These are phyloP conservation scores for Cryptococcus sp. DNA, from an alignment of 1,284 basidiomycete species.

Conservation along the genomic window DNA sequence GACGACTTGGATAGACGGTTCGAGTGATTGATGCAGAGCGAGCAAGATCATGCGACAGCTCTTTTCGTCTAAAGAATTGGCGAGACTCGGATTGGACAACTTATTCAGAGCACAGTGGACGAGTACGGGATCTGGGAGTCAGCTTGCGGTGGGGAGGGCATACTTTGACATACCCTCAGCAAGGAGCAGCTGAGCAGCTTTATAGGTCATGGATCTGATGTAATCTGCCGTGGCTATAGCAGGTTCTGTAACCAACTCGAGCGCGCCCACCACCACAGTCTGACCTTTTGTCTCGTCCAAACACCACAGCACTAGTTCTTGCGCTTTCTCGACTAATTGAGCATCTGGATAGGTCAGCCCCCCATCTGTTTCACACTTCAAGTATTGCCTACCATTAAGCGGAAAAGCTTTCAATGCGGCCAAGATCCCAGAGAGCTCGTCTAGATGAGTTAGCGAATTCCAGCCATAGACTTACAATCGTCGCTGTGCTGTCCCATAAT, in stretches of 20 bases:
- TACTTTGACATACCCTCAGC: slow-evolving; percentile 25
- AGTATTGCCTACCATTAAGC: slow-evolving; percentile 21
- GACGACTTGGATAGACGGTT: slow-evolving; percentile 35
- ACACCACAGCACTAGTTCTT: slow-evolving; percentile 28
- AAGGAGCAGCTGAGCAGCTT: slow-evolving; percentile 29
- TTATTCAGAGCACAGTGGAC: slow-evolving; percentile 31
- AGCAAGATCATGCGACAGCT: slow-evolving; percentile 36
- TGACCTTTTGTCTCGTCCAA: slow-evolving; percentile 26
- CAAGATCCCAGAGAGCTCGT: slow-evolving; percentile 18
- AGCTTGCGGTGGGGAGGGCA: not conserved
- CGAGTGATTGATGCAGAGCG: slow-evolving; percentile 34
- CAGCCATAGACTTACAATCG: not conserved
- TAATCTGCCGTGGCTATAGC: slow-evolving; percentile 21
- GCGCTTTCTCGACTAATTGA: slow-evolving; percentile 21
- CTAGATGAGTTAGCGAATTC: not conserved
- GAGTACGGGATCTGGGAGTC: slow-evolving; percentile 26
- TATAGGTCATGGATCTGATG: slow-evolving; percentile 25
- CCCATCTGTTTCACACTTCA: not conserved
- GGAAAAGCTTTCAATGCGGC: slow-evolving; percentile 31
- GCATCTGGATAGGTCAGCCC: slow-evolving; percentile 11
- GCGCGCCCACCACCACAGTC: slow-evolving; percentile 23
- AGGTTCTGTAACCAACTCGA: slow-evolving; percentile 26
- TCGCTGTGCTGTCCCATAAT: slow-evolving; percentile 8
- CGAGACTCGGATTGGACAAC: slow-evolving; percentile 33
- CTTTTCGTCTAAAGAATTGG: slow-evolving; percentile 28